Base-by-base conservation (phyloP, 805 yeast species). In the Sporopachydermia quercuum region DNA sequence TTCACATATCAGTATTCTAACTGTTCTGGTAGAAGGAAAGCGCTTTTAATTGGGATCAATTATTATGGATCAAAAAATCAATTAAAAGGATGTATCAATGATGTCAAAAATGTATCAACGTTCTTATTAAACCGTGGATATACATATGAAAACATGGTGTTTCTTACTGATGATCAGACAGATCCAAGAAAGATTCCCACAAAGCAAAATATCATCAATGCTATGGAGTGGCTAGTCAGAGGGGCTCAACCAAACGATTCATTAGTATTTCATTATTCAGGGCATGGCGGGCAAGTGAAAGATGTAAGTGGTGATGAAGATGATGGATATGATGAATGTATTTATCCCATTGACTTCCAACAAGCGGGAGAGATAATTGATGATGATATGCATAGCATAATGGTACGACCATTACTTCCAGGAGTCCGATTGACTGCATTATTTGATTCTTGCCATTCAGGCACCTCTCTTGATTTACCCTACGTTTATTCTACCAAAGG, bases 361-460 rank as follows among this genome's bases (percentile, higher is more conserved):
- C 56, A 55, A 4, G 64, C 67, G 3, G 93, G 94, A 2, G 74
- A 73, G 35, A 68, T 83, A 42, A 66, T 74, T 13, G 94, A 83
- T 55, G 94, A 83, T 56, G 66, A 67, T 13, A 65, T 84, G 65
- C 89, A 83, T 54, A 76, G 67, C 39, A 65, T 76, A 34, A 58
- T 84, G 71, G 93, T 84, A 17, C 63, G 60, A 44, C 73, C 85
- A 1, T 63, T 84, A 46, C 78, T 71, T 11, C 68, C 76, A 1
- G 94, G 94, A 36, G 78, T 78, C 36, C 68, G 87, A 43, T 61
- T 84, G 40, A 83, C 93, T 3, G 86, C 87, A 0, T 60, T 83
- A 43, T 83, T 78, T 49, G 94, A 84, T 58, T 77, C 85, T 8
- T 84, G 94, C 55, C 94, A 84, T 54, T 79, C 89, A 1, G 94